Evolutionary conservation across 352 stramenopile genomes (phyloP).

Genomic region (Aphanomyces stellatus): DNA sequence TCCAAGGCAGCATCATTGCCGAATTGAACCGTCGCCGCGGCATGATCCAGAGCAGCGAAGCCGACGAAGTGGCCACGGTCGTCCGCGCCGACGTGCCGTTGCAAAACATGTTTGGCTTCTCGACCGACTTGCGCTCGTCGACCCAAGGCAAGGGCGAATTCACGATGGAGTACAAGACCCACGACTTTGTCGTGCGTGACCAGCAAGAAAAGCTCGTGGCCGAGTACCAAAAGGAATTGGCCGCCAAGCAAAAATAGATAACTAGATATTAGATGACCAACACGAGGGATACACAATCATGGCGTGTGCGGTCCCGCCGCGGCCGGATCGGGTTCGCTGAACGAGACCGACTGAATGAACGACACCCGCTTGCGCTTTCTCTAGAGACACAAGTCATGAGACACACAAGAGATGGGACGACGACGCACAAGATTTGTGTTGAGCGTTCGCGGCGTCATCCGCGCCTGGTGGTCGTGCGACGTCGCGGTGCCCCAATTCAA

Average conservation of each 20-base stretch:
- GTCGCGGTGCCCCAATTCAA: conserved; percentile 61
- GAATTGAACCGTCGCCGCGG: conserved; percentile 92
- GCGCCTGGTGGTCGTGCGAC: conserved; percentile 3
- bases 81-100: conserved; percentile 93
- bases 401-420: neutral
- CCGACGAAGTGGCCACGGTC: conserved; percentile 91
- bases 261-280: neutral
- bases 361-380: conserved; percentile 82
- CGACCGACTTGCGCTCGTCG: conserved; percentile 92
- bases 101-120: conserved; percentile 99
- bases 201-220: conserved; percentile 92
- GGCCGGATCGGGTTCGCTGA: conserved; percentile 22
- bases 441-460: conserved; percentile 5
- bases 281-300: neutral
- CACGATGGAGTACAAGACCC: conserved; percentile 99
- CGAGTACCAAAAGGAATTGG: conserved; percentile 87
- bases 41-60: conserved; percentile 94
- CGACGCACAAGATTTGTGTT: neutral
- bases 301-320: neutral
- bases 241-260: conserved; percentile 46
- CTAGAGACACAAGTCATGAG: neutral
- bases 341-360: conserved; percentile 84
- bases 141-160: conserved; percentile 98
- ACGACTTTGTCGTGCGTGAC: conserved; percentile 90
- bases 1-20: conserved; percentile 91